phyloP scores from a whole-genome alignment of 345 rosid species.

The Adansonia digitata region DNA sequence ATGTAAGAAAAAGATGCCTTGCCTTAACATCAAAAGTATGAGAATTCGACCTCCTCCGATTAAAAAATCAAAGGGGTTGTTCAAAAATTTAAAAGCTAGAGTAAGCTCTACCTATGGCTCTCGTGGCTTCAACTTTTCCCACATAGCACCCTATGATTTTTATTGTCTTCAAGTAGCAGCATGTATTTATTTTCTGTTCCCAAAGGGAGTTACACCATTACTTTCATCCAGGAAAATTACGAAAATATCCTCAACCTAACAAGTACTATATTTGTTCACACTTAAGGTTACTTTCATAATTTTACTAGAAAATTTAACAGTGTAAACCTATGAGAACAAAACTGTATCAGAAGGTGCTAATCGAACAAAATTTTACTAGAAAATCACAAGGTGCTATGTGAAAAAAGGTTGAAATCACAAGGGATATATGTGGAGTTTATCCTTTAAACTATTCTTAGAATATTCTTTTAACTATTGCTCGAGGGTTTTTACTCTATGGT shows the following conservation, averaged over 20 bases:
- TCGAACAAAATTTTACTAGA: neutral
- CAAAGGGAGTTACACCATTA: neutral
- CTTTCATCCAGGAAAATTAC: no score
- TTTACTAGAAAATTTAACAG: neutral
- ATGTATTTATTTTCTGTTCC: neutral
- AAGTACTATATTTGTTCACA: neutral
- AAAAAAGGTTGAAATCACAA: neutral
- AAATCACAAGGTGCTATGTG: neutral
- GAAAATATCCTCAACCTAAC: neutral
- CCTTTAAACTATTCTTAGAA: neutral
- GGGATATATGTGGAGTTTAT: neutral
- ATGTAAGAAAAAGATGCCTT: neutral
- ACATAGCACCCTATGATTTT: neutral
- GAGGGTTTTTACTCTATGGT: neutral
- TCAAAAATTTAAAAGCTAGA: neutral
- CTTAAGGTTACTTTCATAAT: neutral
- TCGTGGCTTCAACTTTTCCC: neutral
- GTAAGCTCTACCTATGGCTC: neutral
- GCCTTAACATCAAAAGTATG: neutral
- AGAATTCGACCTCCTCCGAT: neutral
- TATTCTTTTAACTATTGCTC: neutral
- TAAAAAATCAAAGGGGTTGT: no score
- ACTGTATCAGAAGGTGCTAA: neutral
- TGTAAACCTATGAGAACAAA: neutral
- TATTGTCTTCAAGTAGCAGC: neutral